Conservation (phyloP, 2,329 filamentous ascomycete genomes). For the Knufia fluminis region DNA sequence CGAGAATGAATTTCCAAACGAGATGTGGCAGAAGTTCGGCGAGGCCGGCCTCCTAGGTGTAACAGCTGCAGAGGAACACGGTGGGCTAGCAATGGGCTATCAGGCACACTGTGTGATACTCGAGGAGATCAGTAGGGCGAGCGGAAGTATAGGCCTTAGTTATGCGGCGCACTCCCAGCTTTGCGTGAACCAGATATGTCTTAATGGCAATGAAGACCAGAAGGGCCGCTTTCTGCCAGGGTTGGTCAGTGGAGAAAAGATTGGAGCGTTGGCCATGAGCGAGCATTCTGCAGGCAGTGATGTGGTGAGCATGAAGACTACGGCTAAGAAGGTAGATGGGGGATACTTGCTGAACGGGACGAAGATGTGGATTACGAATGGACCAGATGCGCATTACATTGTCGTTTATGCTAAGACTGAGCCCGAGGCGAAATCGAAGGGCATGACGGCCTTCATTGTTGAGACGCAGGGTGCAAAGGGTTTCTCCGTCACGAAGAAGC, state of each 20-base stretch:
- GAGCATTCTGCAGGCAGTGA: conserved; percentile 86
- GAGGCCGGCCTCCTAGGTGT: conserved; percentile 85
- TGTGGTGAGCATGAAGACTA: conserved; percentile 91
- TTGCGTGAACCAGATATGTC: conserved; percentile 89
- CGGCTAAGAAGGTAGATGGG: conserved; percentile 69
- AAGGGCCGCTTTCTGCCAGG: conserved; percentile 72
- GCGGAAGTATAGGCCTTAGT: conserved; percentile 69
- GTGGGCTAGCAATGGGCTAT: conserved; percentile 85
- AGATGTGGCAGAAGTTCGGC: conserved; percentile 91
- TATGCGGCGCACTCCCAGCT: conserved; percentile 95
- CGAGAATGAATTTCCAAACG: conserved; percentile 75
- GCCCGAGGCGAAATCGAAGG: conserved; percentile 70
- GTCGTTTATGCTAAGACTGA: conserved; percentile 96
- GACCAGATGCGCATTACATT: conserved; percentile 83
- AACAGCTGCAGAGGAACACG: conserved; percentile 85
- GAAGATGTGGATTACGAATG: conserved; percentile 99
- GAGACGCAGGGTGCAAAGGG: conserved; percentile 54
- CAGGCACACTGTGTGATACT: conserved; percentile 93
- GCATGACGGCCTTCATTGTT: conserved; percentile 91
- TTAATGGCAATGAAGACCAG: conserved; percentile 73
- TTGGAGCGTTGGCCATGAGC: conserved; percentile 90
- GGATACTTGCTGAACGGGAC: conserved; percentile 79
- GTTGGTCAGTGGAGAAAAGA: conserved; percentile 66
- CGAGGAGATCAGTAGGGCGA: conserved; percentile 87
- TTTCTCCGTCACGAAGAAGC: conserved; percentile 79